Evolutionary conservation across 1,139 yeast genomes (phyloP), one percentile per base, ranked within the genome.

Genomic region (Spathaspora jeffriesii): DNA sequence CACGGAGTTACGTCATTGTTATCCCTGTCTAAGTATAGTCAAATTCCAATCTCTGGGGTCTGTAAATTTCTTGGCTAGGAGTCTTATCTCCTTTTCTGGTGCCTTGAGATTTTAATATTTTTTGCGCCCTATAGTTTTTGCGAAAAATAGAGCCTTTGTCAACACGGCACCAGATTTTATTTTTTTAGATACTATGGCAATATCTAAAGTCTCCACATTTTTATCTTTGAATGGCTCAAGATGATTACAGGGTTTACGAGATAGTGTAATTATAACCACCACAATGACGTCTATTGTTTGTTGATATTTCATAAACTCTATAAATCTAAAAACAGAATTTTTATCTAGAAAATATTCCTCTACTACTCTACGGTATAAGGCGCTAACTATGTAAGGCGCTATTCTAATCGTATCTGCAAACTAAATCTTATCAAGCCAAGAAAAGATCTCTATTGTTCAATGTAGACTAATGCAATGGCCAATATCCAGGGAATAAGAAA

Each of bases 401-500:
- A 14, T 5, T 30, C 18, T 34, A 6, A n/a, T 18, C 38, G 38
- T 34, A 34, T 34, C 38, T 34, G 38, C 38, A 30, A 14, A 30
- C 34, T 18, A 34, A 11, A 7, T 18, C 10, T 15, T 34, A 17
- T 10, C 23, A 9, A 34, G 14, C 38, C 23, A 34, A 34, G 38
- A 34, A 34, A 34, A 10, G 18, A n/a, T n/a, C 8, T 4, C 13
- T 5, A 34, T 30, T 30, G 34, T 30, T 14, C 32, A 27, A 27
- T 5, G 14, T 8, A 31, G 14, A 4, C 10, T 37, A 39, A 7
- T 43, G 45, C 27, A 43, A 11, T 22, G 45, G 45, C 95, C 95
- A 92, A 74, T 92, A 88, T 34, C 92, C 96, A n/a, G 98, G 98
- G 75, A 88, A 90, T 58, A 93, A 74, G 67, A 68, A 93, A 67